Percentiles rank a stretch among this genome's conserved stretches.
phyloP scores from a whole-genome alignment of 2,329 filamentous ascomycete genomes.

The Samsoniella hepiali region DNA sequence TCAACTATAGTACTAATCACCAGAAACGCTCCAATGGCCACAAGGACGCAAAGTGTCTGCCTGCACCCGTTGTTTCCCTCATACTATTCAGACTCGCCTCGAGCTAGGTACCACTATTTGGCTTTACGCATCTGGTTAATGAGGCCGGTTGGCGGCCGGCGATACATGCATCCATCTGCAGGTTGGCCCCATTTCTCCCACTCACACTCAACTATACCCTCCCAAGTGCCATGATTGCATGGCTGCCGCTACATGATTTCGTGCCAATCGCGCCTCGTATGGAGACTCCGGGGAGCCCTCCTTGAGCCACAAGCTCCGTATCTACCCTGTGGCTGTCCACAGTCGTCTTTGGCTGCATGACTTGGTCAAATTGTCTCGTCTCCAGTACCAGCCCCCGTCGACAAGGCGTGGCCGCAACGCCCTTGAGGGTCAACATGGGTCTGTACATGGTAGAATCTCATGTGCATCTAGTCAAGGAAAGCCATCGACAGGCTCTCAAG shows the following conservation, averaged over 20 bases:
- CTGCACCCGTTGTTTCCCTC: not conserved
- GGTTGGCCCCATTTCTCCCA: constrained; percentile 13
- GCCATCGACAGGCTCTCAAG: constrained; percentile 10
- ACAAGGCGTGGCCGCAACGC: constrained; percentile 7
- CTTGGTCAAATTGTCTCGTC: constrained; percentile 11
- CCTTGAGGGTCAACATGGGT: constrained; percentile 12
- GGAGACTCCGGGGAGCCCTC: constrained; percentile 12
- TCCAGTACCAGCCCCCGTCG: constrained; percentile 10
- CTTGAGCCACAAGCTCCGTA: not conserved
- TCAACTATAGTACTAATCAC: not conserved
- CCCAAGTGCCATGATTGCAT: not conserved
- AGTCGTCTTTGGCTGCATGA: constrained; percentile 15
- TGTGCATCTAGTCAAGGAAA: constrained; percentile 18
- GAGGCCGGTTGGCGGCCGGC: constrained; percentile 16
- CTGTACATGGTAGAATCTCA: constrained; percentile 18
- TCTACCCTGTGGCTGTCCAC: constrained; percentile 1
- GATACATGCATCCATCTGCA: constrained; percentile 17
- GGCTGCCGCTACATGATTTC: constrained; percentile 7
- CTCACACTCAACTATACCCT: constrained; percentile 12
- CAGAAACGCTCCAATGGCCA: not conserved
- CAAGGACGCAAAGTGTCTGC: not conserved
- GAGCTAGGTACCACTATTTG: not conserved
- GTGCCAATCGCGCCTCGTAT: constrained; percentile 18
- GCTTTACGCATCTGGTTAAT: constrained; percentile 16
- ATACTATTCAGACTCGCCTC: constrained; percentile 1